Conservation (phyloP, 1,139 yeast genomes). For the Saccharomycopsis phalli region DNA sequence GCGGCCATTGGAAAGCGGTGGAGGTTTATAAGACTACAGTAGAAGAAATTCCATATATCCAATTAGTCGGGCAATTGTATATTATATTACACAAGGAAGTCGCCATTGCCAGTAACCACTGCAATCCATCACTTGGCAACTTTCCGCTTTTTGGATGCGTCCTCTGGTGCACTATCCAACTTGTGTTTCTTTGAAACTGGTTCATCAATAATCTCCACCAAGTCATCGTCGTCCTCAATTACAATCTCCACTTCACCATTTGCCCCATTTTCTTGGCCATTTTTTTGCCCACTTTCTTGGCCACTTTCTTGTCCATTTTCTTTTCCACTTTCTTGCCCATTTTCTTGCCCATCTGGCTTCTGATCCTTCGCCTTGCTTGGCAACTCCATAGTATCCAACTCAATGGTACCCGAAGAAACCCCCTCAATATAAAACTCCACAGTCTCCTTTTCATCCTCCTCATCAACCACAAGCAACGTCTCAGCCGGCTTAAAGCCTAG, state of each 20-base stretch:
- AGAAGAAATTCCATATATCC: too few species aligned
- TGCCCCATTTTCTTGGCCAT: conserved; percentile 23
- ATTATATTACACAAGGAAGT: background rate
- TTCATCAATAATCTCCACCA: conserved; percentile 23
- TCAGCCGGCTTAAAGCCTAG: conserved; percentile 55
- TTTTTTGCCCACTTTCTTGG: conserved; percentile 24
- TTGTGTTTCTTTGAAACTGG: conserved; percentile 6
- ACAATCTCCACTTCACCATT: conserved; percentile 13
- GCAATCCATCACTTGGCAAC: conserved; percentile 4
- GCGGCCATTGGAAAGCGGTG: too few species aligned
- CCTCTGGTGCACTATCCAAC: conserved; percentile 5
- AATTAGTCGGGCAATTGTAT: too few species aligned
- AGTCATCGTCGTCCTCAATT: conserved; percentile 22
- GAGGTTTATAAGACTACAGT: too few species aligned
- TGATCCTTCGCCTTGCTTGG: conserved; percentile 26
- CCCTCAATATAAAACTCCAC: conserved; percentile 52
- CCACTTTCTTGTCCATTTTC: too few species aligned
- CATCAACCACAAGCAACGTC: conserved; percentile 67
- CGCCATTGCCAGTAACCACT: background rate
- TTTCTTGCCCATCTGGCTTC: too few species aligned
- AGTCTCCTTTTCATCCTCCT: conserved; percentile 57
- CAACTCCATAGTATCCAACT: conserved; percentile 28
- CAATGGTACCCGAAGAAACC: conserved; percentile 19
- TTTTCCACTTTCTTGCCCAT: too few species aligned
- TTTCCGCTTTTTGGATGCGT: background rate